A percentile compares a stretch with the other conserved stretches of the same genome.
Evolutionary conservation across 768 basidiomycete species (phyloP).

Genomic region (Lepiota venenata): DNA sequence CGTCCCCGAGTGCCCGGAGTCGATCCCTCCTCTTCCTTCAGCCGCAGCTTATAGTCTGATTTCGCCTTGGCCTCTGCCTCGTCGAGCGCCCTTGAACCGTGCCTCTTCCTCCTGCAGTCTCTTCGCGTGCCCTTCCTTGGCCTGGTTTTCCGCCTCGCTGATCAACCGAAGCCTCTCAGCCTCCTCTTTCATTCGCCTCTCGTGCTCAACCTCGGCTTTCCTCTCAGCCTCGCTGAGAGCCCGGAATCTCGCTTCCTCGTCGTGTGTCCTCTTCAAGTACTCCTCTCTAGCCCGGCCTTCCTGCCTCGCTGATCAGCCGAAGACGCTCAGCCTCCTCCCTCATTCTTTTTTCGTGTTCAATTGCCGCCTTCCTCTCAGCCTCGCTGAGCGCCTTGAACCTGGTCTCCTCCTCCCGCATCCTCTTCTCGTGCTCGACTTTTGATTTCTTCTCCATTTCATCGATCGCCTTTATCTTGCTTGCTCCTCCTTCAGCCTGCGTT

Average conservation of each 20-base stretch:
- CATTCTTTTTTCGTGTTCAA: background rate
- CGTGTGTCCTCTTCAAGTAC: background rate
- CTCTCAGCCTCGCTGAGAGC: background rate
- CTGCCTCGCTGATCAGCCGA: background rate
- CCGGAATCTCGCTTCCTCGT: background rate
- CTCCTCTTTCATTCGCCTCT: constrained; percentile 1
- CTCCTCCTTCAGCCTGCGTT: constrained; percentile 4
- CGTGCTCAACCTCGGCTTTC: background rate
- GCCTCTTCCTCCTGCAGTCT: constrained; percentile 1
- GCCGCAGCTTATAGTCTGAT: background rate
- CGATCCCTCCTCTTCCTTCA: background rate
- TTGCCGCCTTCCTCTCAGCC: background rate
- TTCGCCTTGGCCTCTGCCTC: constrained; percentile 3
- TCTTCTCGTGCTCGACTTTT: background rate
- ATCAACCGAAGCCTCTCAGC: background rate
- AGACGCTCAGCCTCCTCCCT: constrained; percentile 1
- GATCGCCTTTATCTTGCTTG: background rate
- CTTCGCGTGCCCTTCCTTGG: background rate
- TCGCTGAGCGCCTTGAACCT: constrained; percentile 2
- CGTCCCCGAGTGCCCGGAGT: no score
- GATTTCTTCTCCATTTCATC: background rate
- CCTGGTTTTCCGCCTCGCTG: background rate
- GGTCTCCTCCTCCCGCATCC: background rate
- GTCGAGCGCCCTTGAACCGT: background rate
- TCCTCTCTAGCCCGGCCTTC: background rate